Evolutionary conservation across 169 alveolate species (phyloP), one percentile per base, ranked within the genome.

Genomic region (Theileria annulata): DNA sequence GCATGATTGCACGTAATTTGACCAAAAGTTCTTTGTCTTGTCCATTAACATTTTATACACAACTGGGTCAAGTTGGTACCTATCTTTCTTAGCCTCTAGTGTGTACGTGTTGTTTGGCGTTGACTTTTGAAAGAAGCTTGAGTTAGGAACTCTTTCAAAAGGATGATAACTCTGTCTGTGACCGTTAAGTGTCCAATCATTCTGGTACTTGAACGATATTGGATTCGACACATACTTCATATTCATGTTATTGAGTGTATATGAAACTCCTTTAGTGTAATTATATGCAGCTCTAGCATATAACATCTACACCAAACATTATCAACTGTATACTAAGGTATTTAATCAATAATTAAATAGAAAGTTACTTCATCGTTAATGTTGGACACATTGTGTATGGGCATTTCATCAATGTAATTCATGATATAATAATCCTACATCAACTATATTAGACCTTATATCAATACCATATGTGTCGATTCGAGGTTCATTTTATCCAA

Each of bases 1-100:
- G 58, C 68, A 80, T 19, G 88, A 62, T 42, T 80, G 82, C 56
- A 80, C 88, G 51, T 80, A 80, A n/a, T 75, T 63, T 21, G 88
- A 64, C 30, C 66, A 80, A 54, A 80, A 54, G 19, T 33, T 56
- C 42, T 71, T 68, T 28, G 64, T 49, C 21, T 62, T 15, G 15
- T 72, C 88, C n/a, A 71, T 19, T 31, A 80, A 62, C 88, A 80
- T 80, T 75, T 80, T 79, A 33, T 74, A 80, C 0, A 80, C 80
- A 27, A 80, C 78, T 21, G 70, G 56, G 23, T 80, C 84, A 9
- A 80, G 82, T 75, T 80, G 88, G 48, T 80, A 80, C 19, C 88
- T 62, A 19, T 37, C 60, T 30, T 77, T 19, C 70, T 80, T 48
- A 13, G 66, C 51, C 9, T 80, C 88, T 4, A 58, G 30, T 25